Evolutionary conservation across 108 stramenopile species (phyloP).

Genomic region (Skeletonema tropicum): DNA sequence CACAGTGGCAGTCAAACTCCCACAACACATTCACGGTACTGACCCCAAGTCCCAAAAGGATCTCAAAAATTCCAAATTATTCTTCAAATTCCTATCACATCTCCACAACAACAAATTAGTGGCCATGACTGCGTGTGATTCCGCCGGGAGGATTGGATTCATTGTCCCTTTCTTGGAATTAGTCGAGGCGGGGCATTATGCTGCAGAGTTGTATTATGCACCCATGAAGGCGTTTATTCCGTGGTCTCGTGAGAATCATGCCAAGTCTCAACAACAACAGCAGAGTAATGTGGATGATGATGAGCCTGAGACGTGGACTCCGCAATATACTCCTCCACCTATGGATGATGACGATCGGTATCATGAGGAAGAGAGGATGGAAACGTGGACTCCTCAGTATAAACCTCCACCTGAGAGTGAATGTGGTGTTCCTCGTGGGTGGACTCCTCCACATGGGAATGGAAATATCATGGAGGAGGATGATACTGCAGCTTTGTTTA

Average conservation of each 20-base stretch:
- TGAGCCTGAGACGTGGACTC: conserved; percentile 30
- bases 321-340: conserved; percentile 30
- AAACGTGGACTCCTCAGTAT: conserved; percentile 52
- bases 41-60: conserved; percentile 45
- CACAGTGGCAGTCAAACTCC: conserved; percentile 66
- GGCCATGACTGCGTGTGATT: conserved; percentile 69
- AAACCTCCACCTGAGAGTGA: conserved; percentile 48
- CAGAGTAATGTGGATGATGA: conserved; percentile 24
- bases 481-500: conserved; percentile 19
- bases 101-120: conserved; percentile 44
- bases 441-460: conserved; percentile 1
- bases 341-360: conserved; percentile 2
- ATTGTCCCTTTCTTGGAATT: conserved; percentile 46
- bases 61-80: conserved; percentile 56
- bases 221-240: conserved; percentile 37
- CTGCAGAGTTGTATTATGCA: conserved; percentile 34
- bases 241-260: conserved; percentile 50
- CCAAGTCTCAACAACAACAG: conserved; percentile 30
- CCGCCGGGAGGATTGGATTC: conserved; percentile 67
- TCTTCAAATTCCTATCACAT: conserved; percentile 55
- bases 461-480: background rate
- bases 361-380: background rate
- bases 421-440: conserved; percentile 21
- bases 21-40: conserved; percentile 25
- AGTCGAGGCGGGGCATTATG: conserved; percentile 19